Evolutionary conservation across 352 stramenopile species (phyloP).

Genomic region (Aphanomyces stellatus): DNA sequence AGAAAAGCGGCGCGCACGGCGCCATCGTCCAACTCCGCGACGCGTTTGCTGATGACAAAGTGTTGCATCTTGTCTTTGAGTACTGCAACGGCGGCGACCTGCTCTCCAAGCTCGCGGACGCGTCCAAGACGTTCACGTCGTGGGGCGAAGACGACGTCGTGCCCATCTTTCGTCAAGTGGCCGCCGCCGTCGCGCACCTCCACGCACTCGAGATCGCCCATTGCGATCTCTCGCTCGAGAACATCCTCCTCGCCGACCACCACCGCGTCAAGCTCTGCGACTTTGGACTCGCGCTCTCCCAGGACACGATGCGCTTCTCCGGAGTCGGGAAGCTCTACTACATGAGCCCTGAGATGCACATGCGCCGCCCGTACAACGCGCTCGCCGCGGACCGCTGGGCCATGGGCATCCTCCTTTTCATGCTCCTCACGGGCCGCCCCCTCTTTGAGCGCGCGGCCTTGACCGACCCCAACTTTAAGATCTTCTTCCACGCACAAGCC

Average conservation of each 20-base stretch:
- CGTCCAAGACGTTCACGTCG: background rate
- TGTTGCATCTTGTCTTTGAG: slow-evolving; percentile 49
- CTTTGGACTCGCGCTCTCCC: slow-evolving; percentile 31
- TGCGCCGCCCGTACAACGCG: slow-evolving; percentile 9
- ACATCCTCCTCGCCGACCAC: slow-evolving; percentile 32
- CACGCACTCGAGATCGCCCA: slow-evolving; percentile 37
- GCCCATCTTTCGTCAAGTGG: slow-evolving; percentile 7
- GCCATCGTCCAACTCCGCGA: slow-evolving; percentile 36
- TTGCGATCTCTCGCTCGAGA: slow-evolving; percentile 52
- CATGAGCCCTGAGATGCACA: slow-evolving; percentile 19
- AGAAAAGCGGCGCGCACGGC: slow-evolving; percentile 21
- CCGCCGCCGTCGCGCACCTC: slow-evolving; percentile 20
- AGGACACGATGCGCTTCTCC: background rate
- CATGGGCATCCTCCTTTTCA: slow-evolving; percentile 17
- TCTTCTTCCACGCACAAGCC: slow-evolving; percentile 14
- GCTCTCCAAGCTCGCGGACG: slow-evolving; percentile 4
- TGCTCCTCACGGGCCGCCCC: slow-evolving; percentile 16
- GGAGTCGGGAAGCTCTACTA: slow-evolving; percentile 20
- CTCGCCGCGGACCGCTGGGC: slow-evolving; percentile 8
- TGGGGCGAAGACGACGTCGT: slow-evolving; percentile 2
- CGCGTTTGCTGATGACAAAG: slow-evolving; percentile 39
- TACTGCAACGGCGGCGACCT: slow-evolving; percentile 42
- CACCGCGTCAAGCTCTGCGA: slow-evolving; percentile 37
- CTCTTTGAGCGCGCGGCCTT: slow-evolving; percentile 13
- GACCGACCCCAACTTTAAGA: background rate